Evolutionary conservation across 306 rosid genomes (phyloP).

Genomic region (Quercus variabilis): DNA sequence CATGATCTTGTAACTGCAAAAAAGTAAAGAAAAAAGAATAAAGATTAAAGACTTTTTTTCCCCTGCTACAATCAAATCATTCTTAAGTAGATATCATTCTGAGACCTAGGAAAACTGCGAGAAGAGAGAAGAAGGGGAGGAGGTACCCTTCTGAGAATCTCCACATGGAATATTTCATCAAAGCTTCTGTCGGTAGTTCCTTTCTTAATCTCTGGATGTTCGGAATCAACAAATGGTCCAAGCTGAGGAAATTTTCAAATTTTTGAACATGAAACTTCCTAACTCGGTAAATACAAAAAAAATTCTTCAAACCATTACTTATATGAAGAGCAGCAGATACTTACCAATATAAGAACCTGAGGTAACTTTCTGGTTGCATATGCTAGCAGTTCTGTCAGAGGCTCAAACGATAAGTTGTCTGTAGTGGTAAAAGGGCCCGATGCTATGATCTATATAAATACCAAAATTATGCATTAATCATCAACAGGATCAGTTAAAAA

Average conservation of each 20-base stretch:
- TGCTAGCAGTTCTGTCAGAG: conserved; percentile 71
- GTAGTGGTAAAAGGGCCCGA: conserved; percentile 91
- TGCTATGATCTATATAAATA: conserved; percentile 72
- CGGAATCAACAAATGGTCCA: conserved; percentile 92
- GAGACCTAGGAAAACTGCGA: neutral
- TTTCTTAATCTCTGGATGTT: conserved; percentile 80
- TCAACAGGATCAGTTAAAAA: neutral
- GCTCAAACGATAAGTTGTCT: conserved; percentile 88
- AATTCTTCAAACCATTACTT: conserved; percentile 1
- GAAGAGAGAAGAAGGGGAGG: neutral
- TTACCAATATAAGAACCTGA: conserved; percentile 80
- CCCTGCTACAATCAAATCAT: neutral
- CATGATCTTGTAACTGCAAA: conserved; percentile 72
- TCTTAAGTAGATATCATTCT: neutral
- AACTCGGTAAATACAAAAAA: conserved; percentile 4
- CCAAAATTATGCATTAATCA: conserved; percentile 11
- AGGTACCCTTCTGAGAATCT: conserved; percentile 73
- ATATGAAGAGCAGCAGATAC: conserved; percentile 15
- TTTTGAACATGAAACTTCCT: conserved; percentile 19
- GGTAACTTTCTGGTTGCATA: conserved; percentile 81
- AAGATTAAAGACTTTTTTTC: neutral
- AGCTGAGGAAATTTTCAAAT: conserved; percentile 47
- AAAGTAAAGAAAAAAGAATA: conserved; percentile 3
- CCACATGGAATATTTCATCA: conserved; percentile 69
- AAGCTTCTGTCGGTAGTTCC: conserved; percentile 68